Percentiles rank a stretch among this genome's conserved stretches.
phyloP scores from a whole-genome alignment of 768 basidiomycete genomes.

The Termitomyces sp. region DNA sequence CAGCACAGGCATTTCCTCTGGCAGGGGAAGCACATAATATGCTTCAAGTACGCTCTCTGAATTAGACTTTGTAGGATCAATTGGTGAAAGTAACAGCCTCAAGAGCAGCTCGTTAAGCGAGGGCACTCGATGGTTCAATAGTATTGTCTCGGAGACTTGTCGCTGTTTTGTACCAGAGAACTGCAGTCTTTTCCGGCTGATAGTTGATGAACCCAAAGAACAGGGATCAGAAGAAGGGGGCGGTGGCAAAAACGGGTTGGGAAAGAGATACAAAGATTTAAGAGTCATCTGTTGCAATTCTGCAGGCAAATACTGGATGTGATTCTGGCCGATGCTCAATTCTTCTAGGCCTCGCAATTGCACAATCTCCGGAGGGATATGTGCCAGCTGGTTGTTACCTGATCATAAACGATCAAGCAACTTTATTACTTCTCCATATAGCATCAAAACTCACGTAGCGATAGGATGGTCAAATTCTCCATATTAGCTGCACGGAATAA shows the following conservation, averaged over 20 bases:
- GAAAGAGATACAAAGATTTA: slow-evolving; percentile 38
- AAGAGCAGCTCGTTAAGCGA: slow-evolving; percentile 28
- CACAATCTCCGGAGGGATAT: slow-evolving; percentile 60
- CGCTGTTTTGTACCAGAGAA: slow-evolving; percentile 5
- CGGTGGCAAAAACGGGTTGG: slow-evolving; percentile 53
- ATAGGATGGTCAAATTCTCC: slow-evolving; percentile 53
- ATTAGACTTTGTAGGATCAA: slow-evolving; percentile 6
- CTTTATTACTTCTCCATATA: neutral
- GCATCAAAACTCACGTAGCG: slow-evolving; percentile 45
- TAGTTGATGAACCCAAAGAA: slow-evolving; percentile 7
- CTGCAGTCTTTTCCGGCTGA: neutral
- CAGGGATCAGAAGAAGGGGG: slow-evolving; percentile 1
- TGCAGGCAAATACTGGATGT: slow-evolving; percentile 53
- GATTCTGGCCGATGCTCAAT: slow-evolving; percentile 59
- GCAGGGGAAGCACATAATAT: slow-evolving; percentile 30
- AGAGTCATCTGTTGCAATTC: slow-evolving; percentile 61
- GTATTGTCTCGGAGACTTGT: slow-evolving; percentile 21
- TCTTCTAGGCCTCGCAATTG: slow-evolving; percentile 47
- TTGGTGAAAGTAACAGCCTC: slow-evolving; percentile 27
- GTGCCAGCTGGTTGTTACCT: slow-evolving; percentile 55
- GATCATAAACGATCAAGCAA: slow-evolving; percentile 16
- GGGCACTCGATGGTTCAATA: slow-evolving; percentile 18
- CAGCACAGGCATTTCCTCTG: slow-evolving; percentile 7
- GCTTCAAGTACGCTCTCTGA: slow-evolving; percentile 24
- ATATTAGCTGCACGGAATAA: slow-evolving; percentile 39